Percentiles rank a stretch among this genome's conserved stretches.
Evolutionary conservation across 2,329 filamentous ascomycete genomes (phyloP).

Genomic region (Harringtonia aguacate): DNA sequence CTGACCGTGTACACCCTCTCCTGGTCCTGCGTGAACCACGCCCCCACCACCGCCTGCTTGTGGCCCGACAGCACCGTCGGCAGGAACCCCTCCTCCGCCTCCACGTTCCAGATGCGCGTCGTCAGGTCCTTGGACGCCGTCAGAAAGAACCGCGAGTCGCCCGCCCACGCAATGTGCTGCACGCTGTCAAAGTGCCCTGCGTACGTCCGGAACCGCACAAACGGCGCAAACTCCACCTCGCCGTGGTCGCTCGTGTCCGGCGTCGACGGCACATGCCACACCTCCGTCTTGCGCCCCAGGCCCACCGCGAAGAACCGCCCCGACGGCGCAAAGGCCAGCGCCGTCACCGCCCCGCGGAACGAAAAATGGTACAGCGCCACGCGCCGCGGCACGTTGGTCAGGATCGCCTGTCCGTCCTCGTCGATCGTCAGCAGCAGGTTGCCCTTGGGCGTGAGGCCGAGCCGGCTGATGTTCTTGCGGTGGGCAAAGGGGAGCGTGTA

Average conservation of each 20-base stretch:
- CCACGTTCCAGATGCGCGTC: conserved; percentile 86
- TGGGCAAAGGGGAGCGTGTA: conserved; percentile 83
- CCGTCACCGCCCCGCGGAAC: conserved; percentile 74
- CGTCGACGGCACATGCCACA: conserved; percentile 91
- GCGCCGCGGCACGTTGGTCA: conserved; percentile 80
- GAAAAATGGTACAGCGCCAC: conserved; percentile 91
- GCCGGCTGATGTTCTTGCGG: conserved; percentile 80
- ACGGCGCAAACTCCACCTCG: conserved; percentile 89
- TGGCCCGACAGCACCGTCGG: conserved; percentile 88
- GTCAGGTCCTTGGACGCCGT: conserved; percentile 88
- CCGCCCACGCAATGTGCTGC: conserved; percentile 85
- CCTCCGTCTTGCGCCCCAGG: conserved; percentile 76
- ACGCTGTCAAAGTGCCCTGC: conserved; percentile 83
- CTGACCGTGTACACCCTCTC: conserved; percentile 94
- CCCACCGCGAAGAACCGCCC: conserved; percentile 86
- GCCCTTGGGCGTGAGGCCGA: conserved; percentile 81
- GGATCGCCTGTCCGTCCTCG: conserved; percentile 84
- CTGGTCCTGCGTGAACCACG: conserved; percentile 93
- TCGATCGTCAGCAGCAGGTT: conserved; percentile 90
- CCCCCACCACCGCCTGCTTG: conserved; percentile 79
- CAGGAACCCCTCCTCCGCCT: conserved; percentile 76
- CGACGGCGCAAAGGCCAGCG: conserved; percentile 82
- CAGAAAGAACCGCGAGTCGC: conserved; percentile 90
- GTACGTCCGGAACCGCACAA: conserved; percentile 78
- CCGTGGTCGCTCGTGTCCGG: conserved; percentile 70